Evolutionary conservation across 2,329 filamentous ascomycete species (phyloP).

Genomic region (Capronia coronata): DNA sequence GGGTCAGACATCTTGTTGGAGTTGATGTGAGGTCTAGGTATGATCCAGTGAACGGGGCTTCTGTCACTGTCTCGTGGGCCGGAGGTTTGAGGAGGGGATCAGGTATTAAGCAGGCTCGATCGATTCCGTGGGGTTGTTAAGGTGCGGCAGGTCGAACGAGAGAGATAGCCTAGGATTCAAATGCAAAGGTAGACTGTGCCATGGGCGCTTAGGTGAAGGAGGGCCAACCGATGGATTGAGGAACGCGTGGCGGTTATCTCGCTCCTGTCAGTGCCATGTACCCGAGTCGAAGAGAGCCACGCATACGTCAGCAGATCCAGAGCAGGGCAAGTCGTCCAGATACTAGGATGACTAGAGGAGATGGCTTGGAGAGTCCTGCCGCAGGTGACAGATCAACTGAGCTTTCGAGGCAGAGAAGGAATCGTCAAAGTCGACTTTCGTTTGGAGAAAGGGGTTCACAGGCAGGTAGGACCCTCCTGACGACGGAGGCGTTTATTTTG

Average conservation of each 20-base stretch:
- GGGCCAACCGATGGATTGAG: not conserved
- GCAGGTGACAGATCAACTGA: constrained; percentile 3
- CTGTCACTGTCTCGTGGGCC: not conserved
- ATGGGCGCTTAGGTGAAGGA: constrained; percentile 6
- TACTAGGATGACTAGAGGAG: constrained; percentile 1
- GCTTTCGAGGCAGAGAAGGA: constrained; percentile 2
- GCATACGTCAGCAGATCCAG: constrained; percentile 1
- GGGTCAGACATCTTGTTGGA: constrained; percentile 48
- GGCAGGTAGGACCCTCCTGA: constrained; percentile 8
- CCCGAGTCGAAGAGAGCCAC: not conserved
- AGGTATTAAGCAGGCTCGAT: constrained; percentile 6
- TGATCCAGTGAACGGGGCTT: not conserved
- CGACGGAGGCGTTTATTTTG: constrained; percentile 6
- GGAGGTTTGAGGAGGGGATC: constrained; percentile 2
- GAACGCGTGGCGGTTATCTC: not conserved
- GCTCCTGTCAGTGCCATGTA: not conserved
- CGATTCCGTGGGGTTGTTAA: constrained; percentile 1
- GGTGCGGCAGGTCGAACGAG: constrained; percentile 5
- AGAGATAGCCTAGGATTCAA: constrained; percentile 19
- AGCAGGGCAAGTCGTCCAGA: not conserved
- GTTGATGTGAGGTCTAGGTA: not conserved
- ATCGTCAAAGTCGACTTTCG: constrained; percentile 13
- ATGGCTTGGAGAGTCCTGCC: not conserved
- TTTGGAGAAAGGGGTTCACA: constrained; percentile 16
- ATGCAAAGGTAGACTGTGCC: constrained; percentile 10